Base-by-base conservation (phyloP, 345 rosid genomes). In the Carallia pectinifolia region DNA sequence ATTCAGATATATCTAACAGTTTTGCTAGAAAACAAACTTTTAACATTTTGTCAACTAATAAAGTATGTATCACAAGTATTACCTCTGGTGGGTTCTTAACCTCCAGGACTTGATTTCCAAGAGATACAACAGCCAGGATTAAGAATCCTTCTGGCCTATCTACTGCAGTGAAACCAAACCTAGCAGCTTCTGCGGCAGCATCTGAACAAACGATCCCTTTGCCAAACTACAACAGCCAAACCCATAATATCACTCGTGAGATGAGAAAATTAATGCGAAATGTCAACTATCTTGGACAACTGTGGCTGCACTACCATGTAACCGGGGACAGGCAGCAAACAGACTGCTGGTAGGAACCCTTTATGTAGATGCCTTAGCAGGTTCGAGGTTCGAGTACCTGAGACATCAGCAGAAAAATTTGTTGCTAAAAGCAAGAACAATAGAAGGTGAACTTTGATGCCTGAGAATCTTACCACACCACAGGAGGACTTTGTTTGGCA, bases 151-250 rank as follows among this genome's bases (percentile, higher is more conserved):
- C 90, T 3, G 90, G 89, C 80, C 90, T 87, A 66, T 89, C 92
- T 2, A 89, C 78, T 0, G 96, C 85, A 1, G 93, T 86, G 63
- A 88, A 92, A 9, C 93, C 91, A 40, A 86, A 85, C 60, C 84
- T 87, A 10, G 97, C 90, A 31, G 96, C 99, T 73, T 95, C 96
- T 15, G 93, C 91, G 0, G 92, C 92, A 23, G 92, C 90, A 77
- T 92, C 97, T 1, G 89, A 86, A 53, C 96, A 90, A n/a, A 95
- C 89, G 6, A 92, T 83, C 0, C 91, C 97, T 69, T 54, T 87
- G 55, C 97, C 97, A 53, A 95, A 85, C 99, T 90, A 74, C 1
- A 6, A 62, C 3, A 29, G 16, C 60, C 4, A 29, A 6, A 30
- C 10, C 13, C 29, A 7, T 27, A 12, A 23, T 13, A 12, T 31